Conservation (phyloP, 2,329 filamentous ascomycete species). For the Plectosphaerella sp. region DNA sequence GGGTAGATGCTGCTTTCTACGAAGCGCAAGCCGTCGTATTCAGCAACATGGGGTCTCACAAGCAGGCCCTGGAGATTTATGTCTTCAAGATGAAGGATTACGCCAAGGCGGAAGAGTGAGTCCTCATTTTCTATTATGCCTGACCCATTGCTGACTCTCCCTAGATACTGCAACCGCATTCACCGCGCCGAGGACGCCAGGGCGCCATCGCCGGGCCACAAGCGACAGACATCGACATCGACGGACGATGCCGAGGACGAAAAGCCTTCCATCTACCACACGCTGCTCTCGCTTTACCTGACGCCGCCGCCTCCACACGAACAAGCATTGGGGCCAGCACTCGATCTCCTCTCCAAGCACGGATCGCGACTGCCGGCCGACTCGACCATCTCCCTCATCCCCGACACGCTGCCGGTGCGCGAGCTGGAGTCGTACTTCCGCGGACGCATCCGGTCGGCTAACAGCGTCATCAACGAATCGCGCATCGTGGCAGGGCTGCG, state of each 20-base stretch:
- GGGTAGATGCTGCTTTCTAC: constrained; percentile 73
- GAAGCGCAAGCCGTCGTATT: constrained; percentile 87
- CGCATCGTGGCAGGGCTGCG: constrained; percentile 73
- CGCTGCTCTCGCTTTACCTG: constrained; percentile 83
- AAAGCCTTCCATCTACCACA: constrained; percentile 82
- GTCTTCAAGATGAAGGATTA: constrained; percentile 91
- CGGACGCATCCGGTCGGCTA: constrained; percentile 82
- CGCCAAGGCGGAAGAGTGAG: constrained; percentile 86
- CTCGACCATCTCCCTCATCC: constrained; percentile 82
- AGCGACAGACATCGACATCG: constrained; percentile 21
- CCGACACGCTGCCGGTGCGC: constrained; percentile 69
- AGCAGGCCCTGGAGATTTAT: constrained; percentile 94
- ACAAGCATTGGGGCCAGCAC: constrained; percentile 71
- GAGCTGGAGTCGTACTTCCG: constrained; percentile 88
- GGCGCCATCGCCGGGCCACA: constrained; percentile 25
- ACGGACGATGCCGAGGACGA: constrained; percentile 40
- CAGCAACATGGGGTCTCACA: constrained; percentile 92
- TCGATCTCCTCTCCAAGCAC: constrained; percentile 85
- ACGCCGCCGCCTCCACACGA: constrained; percentile 70
- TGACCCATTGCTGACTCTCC: constrained; percentile 11
- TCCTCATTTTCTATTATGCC: constrained; percentile 10
- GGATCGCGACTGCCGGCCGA: constrained; percentile 85
- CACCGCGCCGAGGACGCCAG: constrained; percentile 57
- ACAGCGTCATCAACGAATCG: constrained; percentile 74
- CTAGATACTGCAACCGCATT: constrained; percentile 82